Percentiles rank a stretch among this genome's conserved stretches.
Conservation (phyloP, 2,329 filamentous ascomycete species). For the Chaetomiaceae sp. region DNA sequence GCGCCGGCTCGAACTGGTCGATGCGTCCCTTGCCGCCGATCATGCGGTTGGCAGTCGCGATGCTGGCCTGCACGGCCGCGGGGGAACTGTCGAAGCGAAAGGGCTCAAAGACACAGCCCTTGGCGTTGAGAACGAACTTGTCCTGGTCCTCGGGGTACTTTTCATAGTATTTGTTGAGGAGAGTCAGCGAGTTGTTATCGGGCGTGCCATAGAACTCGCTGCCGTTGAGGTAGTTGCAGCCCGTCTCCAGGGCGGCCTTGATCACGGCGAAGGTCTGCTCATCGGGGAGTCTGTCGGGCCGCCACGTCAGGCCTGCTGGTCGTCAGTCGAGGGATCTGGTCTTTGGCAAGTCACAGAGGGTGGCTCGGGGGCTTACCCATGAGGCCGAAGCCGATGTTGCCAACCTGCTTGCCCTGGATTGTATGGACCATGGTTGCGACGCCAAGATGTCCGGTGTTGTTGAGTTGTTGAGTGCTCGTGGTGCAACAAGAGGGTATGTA, state of each 20-base stretch:
- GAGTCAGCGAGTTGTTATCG: slow-evolving; percentile 46
- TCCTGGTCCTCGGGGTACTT: slow-evolving; percentile 51
- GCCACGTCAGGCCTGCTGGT: slow-evolving; percentile 20
- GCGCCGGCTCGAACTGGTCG: slow-evolving; percentile 51
- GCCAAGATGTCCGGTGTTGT: neutral
- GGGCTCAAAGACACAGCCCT: slow-evolving; percentile 41
- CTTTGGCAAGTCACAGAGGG: neutral
- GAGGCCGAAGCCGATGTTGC: slow-evolving; percentile 49
- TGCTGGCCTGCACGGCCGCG: slow-evolving; percentile 42
- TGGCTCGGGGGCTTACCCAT: slow-evolving; percentile 40
- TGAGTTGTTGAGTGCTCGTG: too few species aligned
- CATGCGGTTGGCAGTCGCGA: slow-evolving; percentile 42
- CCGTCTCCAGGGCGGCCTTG: slow-evolving; percentile 37
- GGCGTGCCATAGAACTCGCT: slow-evolving; percentile 47
- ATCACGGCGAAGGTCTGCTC: slow-evolving; percentile 40
- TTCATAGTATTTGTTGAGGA: slow-evolving; percentile 51
- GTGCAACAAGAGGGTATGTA: too few species aligned
- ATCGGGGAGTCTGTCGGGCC: slow-evolving; percentile 22
- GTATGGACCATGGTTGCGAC: slow-evolving; percentile 28
- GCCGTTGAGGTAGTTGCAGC: slow-evolving; percentile 29
- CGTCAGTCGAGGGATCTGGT: neutral
- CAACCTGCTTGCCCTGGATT: slow-evolving; percentile 41
- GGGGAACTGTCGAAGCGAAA: slow-evolving; percentile 39
- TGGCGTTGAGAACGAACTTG: slow-evolving; percentile 52
- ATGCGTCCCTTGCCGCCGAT: slow-evolving; percentile 31